Conservation (phyloP, 2,329 filamentous ascomycete species). For the Blastomyces gilchristii region DNA sequence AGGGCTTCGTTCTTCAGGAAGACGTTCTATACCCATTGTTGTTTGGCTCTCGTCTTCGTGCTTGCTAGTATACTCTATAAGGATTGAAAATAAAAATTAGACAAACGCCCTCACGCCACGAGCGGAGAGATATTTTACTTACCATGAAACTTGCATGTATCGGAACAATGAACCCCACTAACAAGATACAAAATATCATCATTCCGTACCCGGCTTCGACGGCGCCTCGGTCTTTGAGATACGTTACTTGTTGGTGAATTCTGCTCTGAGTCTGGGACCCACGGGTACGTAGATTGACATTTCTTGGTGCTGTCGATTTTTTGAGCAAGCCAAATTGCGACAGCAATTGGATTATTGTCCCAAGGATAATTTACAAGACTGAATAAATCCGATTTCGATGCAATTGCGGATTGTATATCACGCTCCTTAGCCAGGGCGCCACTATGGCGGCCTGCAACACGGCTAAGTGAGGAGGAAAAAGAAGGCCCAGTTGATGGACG, state of each 20-base stretch:
- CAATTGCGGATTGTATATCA: background rate
- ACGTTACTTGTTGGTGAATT: background rate
- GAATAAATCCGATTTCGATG: background rate
- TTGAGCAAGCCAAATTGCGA: conserved; percentile 7
- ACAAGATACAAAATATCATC: background rate
- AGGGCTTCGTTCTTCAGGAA: background rate
- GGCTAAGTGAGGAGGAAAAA: background rate
- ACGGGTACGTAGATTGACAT: background rate
- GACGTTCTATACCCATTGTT: background rate
- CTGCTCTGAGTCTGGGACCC: background rate
- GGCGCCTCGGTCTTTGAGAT: background rate
- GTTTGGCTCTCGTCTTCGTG: background rate
- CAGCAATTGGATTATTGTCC: conserved; percentile 7
- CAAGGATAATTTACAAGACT: conserved; percentile 2
- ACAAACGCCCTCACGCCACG: background rate
- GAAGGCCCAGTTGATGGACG: background rate
- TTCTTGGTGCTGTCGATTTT: conserved; percentile 1
- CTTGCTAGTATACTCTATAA: background rate
- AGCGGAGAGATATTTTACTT: background rate
- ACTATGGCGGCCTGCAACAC: background rate
- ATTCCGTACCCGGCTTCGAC: background rate
- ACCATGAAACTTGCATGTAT: background rate
- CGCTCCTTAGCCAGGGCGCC: background rate
- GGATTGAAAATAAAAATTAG: background rate
- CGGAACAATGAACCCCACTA: background rate